These are phyloP conservation scores for Neurospora sp. DNA, from an alignment of 495 filamentous ascomycete genomes.

Conservation along the genomic window DNA sequence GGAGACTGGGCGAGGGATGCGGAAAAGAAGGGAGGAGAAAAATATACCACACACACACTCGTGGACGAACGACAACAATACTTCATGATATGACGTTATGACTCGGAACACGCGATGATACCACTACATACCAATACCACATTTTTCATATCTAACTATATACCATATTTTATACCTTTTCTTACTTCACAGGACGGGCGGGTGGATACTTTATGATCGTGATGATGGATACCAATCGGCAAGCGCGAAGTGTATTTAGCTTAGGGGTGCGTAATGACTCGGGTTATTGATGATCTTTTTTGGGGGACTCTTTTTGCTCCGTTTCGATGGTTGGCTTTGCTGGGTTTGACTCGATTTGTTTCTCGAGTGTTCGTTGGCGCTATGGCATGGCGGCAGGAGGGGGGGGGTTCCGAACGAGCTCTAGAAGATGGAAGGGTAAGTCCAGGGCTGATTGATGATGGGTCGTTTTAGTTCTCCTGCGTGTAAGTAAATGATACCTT, in stretches of 20 bases:
- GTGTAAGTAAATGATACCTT: neutral
- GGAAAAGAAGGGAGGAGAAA: neutral
- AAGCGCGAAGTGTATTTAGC: neutral
- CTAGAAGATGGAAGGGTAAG: too few species aligned
- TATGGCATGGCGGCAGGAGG: neutral
- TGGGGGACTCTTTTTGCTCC: neutral
- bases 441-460: neutral
- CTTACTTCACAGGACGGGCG: neutral
- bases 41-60: neutral
- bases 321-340: neutral
- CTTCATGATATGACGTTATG: neutral
- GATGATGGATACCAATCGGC: neutral
- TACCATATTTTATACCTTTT: neutral
- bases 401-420: neutral
- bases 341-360: neutral
- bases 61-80: neutral
- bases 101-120: neutral
- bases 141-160: neutral
- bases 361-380: neutral
- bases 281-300: neutral
- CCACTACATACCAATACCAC: neutral
- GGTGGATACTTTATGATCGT: neutral
- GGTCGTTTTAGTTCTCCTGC: neutral
- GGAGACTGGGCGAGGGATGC: neutral
- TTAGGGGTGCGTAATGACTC: neutral